These are phyloP conservation scores for Aureobasidium sp. DNA, from an alignment of 2,329 filamentous ascomycete species.

Conservation along the genomic window DNA sequence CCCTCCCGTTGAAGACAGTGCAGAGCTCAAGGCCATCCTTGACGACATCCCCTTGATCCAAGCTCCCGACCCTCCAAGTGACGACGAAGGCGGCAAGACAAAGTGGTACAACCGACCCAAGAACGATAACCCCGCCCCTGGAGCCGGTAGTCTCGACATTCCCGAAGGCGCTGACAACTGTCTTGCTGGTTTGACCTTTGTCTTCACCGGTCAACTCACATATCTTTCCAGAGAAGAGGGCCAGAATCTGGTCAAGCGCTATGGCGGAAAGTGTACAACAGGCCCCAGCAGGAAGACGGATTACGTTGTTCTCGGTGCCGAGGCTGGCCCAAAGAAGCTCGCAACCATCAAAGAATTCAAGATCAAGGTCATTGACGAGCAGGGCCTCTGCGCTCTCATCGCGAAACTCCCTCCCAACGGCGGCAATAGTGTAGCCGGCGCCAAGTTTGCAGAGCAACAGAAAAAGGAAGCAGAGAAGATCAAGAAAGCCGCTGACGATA, in stretches of 20 bases:
- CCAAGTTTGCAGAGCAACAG: slow-evolving; percentile 77
- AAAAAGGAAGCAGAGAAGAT: slow-evolving; percentile 79
- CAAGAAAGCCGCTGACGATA: slow-evolving; percentile 70
- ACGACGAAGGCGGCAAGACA: slow-evolving; percentile 54
- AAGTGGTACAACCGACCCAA: slow-evolving; percentile 67
- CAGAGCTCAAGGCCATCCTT: slow-evolving; percentile 73
- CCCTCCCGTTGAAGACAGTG: slow-evolving; percentile 58
- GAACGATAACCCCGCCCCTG: slow-evolving; percentile 51
- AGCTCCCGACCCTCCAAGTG: slow-evolving; percentile 72
- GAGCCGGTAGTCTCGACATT: slow-evolving; percentile 60
- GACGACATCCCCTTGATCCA: slow-evolving; percentile 78
- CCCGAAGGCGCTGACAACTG: slow-evolving; percentile 84
- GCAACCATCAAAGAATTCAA: slow-evolving; percentile 71
- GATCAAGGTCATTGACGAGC: slow-evolving; percentile 89
- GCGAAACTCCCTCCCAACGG: slow-evolving; percentile 74
- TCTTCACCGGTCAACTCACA: slow-evolving; percentile 85
- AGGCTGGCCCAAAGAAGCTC: slow-evolving; percentile 90
- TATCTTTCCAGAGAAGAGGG: slow-evolving; percentile 78
- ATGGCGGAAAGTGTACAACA: slow-evolving; percentile 83
- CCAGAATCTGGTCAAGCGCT: slow-evolving; percentile 78
- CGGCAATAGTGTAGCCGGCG: slow-evolving; percentile 79
- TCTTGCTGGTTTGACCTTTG: slow-evolving; percentile 80
- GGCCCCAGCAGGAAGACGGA: slow-evolving; percentile 88
- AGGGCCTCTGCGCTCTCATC: slow-evolving; percentile 84
- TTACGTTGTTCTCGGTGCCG: slow-evolving; percentile 83